Evolutionary conservation across 1,284 basidiomycete species (phyloP).

Genomic region (Phellopilus nigrolimitatus): DNA sequence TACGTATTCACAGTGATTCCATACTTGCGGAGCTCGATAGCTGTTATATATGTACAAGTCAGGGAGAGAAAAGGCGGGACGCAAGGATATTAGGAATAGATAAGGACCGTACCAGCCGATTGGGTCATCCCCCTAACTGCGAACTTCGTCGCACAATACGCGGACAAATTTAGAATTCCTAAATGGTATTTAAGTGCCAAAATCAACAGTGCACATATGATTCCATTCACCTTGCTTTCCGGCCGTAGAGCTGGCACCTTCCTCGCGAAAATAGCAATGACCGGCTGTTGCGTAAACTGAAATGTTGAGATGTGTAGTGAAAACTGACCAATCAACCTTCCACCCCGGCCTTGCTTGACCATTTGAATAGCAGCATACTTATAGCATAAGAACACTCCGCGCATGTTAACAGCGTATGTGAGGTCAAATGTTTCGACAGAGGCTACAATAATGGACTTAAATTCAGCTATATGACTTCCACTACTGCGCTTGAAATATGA

Average conservation of each 20-base stretch:
- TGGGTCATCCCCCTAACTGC: slow-evolving; percentile 6
- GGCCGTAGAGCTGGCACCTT: background rate
- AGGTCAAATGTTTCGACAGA: slow-evolving; percentile 7
- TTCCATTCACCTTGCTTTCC: slow-evolving; percentile 1
- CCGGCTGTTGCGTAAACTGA: too few species aligned
- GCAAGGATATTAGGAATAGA: too few species aligned
- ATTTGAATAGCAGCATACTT: slow-evolving; percentile 20
- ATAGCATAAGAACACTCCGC: too few species aligned
- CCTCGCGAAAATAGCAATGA: background rate
- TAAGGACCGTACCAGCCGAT: slow-evolving; percentile 1
- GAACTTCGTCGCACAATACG: slow-evolving; percentile 7
- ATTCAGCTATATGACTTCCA: background rate
- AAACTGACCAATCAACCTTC: slow-evolving; percentile 10
- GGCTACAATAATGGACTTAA: slow-evolving; percentile 3
- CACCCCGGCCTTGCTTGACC: slow-evolving; percentile 18
- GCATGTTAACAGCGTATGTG: slow-evolving; percentile 18
- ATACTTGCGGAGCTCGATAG: slow-evolving; percentile 11
- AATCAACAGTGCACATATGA: background rate
- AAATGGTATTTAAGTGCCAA: background rate
- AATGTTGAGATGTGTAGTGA: background rate
- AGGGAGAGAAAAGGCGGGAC: too few species aligned
- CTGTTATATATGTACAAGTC: too few species aligned
- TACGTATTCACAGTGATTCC: slow-evolving; percentile 28
- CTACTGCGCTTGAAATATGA: too few species aligned
- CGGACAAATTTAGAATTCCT: background rate